Base-by-base conservation (phyloP, 2,329 filamentous ascomycete genomes). In the Delphinella strobiligena region DNA sequence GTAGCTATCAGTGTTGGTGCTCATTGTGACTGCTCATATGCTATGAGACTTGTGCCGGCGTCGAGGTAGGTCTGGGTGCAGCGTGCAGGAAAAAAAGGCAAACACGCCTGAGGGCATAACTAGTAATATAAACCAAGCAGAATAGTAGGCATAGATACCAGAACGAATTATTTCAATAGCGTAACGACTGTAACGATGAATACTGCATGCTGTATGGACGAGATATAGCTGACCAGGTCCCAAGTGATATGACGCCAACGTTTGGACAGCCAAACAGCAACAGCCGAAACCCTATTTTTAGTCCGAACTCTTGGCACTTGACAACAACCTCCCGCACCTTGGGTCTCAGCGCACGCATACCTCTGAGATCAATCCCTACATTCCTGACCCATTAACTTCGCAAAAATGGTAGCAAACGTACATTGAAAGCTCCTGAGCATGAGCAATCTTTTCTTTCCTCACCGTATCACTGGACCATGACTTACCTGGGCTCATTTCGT, bases 311-410 rank as follows among this genome's bases (percentile, higher is more conserved):
- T 27, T 27, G 22, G 22, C 22, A 12, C n/a, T n/a, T n/a, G 50
- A 50, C 50, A 55, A 30, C 9, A 30, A 33, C n/a, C 31, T 33
- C 7, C 31, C 31, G 7, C 31, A 14, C 31, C 31, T 33, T 33
- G n/a, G 5, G n/a, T n/a, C n/a, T n/a, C n/a, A n/a, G n/a, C n/a
- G n/a, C n/a, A n/a, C n/a, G n/a, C n/a, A n/a, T n/a, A n/a, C n/a
- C n/a, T n/a, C n/a, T n/a, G n/a, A n/a, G n/a, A n/a, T n/a, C n/a
- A n/a, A n/a, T n/a, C n/a, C n/a, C n/a, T n/a, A n/a, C n/a, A n/a
- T n/a, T n/a, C n/a, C n/a, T n/a, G n/a, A n/a, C n/a, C n/a, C n/a
- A n/a, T n/a, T n/a, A n/a, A n/a, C n/a, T n/a, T n/a, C n/a, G n/a
- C n/a, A n/a, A n/a, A n/a, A n/a, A n/a, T n/a, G n/a, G n/a, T n/a